Base-by-base conservation (phyloP, 2,329 filamentous ascomycete species). In the Exophiala spinifera region DNA sequence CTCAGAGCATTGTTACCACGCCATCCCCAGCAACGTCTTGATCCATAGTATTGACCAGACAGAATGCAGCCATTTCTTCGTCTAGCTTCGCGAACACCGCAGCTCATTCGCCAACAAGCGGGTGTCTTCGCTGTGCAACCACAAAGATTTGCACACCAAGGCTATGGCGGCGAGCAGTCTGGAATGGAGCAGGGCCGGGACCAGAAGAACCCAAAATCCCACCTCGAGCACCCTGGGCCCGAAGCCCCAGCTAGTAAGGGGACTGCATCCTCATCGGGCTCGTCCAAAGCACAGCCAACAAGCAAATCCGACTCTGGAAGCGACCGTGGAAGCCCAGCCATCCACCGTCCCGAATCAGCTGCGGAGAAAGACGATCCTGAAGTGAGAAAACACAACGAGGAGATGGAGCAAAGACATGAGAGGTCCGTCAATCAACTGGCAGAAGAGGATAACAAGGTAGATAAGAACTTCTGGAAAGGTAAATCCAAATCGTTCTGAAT, bases 401-500 rank as follows among this genome's bases (percentile, higher is more conserved):
- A 56, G 40, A 51, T 56, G 44, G 56, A 53, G 48, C 34, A 56
- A 15, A 43, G 59, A 42, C 45, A 49, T 39, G 59, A 56, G 37
- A 50, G 58, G 34, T 52, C 57, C 14, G 40, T 46, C 25, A 63
- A 64, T 48, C 62, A 64, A 46, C 33, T 64, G n/a, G 40, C 50
- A 23, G 62, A 64, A 40, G 36, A 60, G 11, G 61, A 64, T 25
- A 62, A 63, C 47, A 62, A 63, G 53, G 63, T 63, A n/a, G 56
- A 64, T 42, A 64, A 64, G 51, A 44, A 53, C 4, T 64, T 62
- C 42, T 64, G 62, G 62, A 40, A 49, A 43, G 61, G 62, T 64
- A 25, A 17, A 55, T 60, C 23, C 25, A 45, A 10, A 28, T 21
- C 14, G n/a, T 7, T 34, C 3, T 15, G 15, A 14, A 2, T 21